Evolutionary conservation across 2,329 filamentous ascomycete species (phyloP), one percentile per base, ranked within the genome.

Genomic region (Sporothrix variecibatus): DNA sequence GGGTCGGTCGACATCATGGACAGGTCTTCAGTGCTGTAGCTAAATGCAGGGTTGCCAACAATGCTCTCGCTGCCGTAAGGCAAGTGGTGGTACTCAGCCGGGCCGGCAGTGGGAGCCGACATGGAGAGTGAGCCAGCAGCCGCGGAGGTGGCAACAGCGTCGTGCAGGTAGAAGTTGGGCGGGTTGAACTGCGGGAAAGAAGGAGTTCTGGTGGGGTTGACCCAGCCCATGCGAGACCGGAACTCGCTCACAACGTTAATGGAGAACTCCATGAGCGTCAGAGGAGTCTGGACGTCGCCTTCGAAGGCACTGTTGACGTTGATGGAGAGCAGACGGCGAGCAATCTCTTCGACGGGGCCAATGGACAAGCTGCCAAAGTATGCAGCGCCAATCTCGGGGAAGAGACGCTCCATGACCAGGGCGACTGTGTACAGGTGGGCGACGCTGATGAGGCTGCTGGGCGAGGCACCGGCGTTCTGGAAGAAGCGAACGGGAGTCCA

Each of bases 381-480:
- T 68, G 94, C 92, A 26, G 94, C 92, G 65, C 94, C 95, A 78
- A 98, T 92, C 81, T 97, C 94, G 2, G 95, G 94, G 81, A 97
- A 98, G 75, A 98, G 88, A 20, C 94, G 93, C 83, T 98, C 95
- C 83, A 98, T 89, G 53, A 94, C 90, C 75, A 98, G 86, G 3
- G 94, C 94, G 23, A 94, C 90, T 0, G 94, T 95, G 84, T 97
- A 98, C 82, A 97, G 94, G 80, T 98, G 93, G 12, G 94, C 93
- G 72, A 98, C 91, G 76, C 97, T 91, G 71, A 97, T 87, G 77
- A 98, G 87, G 0, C 94, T 92, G 75, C 90, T 93, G 31, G 93
- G 88, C 77, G 95, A 94, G 49, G 90, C 89, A 70, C 92, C 90
- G 65, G 91, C 92, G 77, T 91, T 90, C 80, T 95, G 92, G 34